Evolutionary conservation across 2,329 filamentous ascomycete species (phyloP).

Genomic region (Herpomyces periplanetae): DNA sequence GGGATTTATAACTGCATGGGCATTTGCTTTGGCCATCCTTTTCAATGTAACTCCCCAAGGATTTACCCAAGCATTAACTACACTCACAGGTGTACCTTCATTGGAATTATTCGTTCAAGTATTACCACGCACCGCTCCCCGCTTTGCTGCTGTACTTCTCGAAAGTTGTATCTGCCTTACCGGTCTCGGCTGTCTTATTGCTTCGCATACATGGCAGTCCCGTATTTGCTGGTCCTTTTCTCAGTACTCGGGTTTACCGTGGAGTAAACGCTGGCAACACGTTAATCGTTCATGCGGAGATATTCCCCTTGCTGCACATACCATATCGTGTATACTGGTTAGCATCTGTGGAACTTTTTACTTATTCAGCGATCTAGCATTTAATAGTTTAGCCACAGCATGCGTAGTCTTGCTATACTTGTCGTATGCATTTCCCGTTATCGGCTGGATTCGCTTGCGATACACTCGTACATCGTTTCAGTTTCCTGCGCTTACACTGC

Average conservation of each 20-base stretch:
- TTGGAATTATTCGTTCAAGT: conserved; percentile 11
- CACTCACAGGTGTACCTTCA: conserved; percentile 11
- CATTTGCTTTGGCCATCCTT: conserved; percentile 12
- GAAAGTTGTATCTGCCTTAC: conserved; percentile 11
- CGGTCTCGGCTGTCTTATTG: conserved; percentile 11
- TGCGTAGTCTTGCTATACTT: conserved; percentile 9
- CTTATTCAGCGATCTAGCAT: conserved; percentile 8
- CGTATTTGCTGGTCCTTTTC: conserved; percentile 14
- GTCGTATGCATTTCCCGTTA: conserved; percentile 9
- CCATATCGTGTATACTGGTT: conserved; percentile 10
- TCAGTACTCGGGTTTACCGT: conserved; percentile 12
- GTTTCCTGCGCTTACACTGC: too few relatives aligned
- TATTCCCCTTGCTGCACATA: conserved; percentile 11
- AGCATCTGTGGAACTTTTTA: conserved; percentile 11
- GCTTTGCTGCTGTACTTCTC: conserved; percentile 12
- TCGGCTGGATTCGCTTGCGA: conserved; percentile 11
- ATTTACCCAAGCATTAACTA: conserved; percentile 8
- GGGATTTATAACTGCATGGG: conserved; percentile 12
- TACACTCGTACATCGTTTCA: too few relatives aligned
- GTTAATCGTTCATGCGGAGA: conserved; percentile 9
- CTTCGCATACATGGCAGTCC: conserved; percentile 13
- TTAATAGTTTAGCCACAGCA: conserved; percentile 9
- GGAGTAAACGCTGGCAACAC: conserved; percentile 8
- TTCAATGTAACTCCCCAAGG: conserved; percentile 13
- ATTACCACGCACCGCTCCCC: conserved; percentile 7